These are phyloP conservation scores for Mucor circinelloides DNA, from an alignment of 371 early-diverging fungal species.

Conservation along the genomic window DNA sequence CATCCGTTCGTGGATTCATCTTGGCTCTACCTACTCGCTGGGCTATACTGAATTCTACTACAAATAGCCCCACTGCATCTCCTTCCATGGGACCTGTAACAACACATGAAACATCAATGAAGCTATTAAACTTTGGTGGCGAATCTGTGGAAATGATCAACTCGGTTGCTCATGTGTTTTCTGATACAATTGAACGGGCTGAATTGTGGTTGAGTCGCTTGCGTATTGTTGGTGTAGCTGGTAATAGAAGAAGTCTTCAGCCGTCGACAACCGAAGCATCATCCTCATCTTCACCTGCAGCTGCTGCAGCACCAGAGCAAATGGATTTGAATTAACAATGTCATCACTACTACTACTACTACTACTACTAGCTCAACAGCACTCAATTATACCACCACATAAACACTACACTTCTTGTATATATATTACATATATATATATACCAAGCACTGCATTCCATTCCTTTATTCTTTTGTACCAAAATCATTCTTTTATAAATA, in stretches of 20 bases:
- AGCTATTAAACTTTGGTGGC: conserved; percentile 68
- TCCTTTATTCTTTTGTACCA: not conserved
- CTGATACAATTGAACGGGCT: conserved; percentile 78
- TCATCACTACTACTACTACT: not conserved
- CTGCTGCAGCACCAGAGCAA: not conserved
- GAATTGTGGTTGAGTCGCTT: conserved; percentile 74
- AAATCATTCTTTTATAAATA: conserved; percentile 1
- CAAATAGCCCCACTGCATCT: conserved; percentile 36
- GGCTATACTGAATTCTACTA: conserved; percentile 60
- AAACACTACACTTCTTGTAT: not conserved
- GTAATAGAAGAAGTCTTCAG: not conserved
- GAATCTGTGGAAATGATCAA: conserved; percentile 86
- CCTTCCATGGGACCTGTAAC: conserved; percentile 48
- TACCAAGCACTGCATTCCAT: not conserved
- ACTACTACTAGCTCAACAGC: not conserved
- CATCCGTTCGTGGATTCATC: conserved; percentile 84
- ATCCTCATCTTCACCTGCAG: not conserved
- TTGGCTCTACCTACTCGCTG: conserved; percentile 85
- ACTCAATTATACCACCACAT: conserved; percentile 6
- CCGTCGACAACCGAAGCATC: not conserved
- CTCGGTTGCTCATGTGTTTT: conserved; percentile 79
- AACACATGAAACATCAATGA: conserved; percentile 47
- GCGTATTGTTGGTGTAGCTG: conserved; percentile 41
- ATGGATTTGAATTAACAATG: conserved; percentile 11
- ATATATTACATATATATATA: not conserved